Percentiles rank a stretch among this genome's conserved stretches.
These are phyloP conservation scores for Mallotus repandus DNA, from an alignment of 441 rosid genomes.

Conservation along the genomic window DNA sequence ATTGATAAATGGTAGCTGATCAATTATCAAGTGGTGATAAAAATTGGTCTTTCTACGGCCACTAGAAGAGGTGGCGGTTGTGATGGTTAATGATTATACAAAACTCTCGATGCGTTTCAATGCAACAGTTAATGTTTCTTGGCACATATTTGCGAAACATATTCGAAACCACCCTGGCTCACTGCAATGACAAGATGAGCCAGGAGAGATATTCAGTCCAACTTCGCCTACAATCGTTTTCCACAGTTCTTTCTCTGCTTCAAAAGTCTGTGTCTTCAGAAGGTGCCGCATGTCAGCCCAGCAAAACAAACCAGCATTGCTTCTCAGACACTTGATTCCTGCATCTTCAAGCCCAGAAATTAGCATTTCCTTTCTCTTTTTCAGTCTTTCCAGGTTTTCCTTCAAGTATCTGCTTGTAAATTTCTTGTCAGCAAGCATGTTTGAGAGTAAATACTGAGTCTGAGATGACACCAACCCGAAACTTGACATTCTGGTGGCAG, in stretches of 20 bases:
- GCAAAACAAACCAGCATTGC: slow-evolving; percentile 85
- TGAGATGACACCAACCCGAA: slow-evolving; percentile 92
- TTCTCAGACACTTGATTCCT: slow-evolving; percentile 57
- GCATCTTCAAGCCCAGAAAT: slow-evolving; percentile 63
- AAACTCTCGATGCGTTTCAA: slow-evolving; percentile 58
- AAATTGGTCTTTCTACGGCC: not conserved
- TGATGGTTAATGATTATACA: slow-evolving; percentile 22
- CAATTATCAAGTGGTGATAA: slow-evolving; percentile 15
- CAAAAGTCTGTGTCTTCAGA: slow-evolving; percentile 53
- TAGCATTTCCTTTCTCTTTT: slow-evolving; percentile 48
- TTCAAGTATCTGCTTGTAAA: slow-evolving; percentile 55
- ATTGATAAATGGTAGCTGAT: slow-evolving; percentile 28
- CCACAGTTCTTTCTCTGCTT: slow-evolving; percentile 87
- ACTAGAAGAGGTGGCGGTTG: not conserved
- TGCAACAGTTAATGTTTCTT: slow-evolving; percentile 61
- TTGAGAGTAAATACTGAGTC: slow-evolving; percentile 72
- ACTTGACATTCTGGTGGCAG: slow-evolving; percentile 97
- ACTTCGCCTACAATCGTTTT: slow-evolving; percentile 64
- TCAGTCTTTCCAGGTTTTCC: slow-evolving; percentile 63
- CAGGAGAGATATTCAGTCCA: slow-evolving; percentile 74
- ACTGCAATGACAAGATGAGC: slow-evolving; percentile 81
- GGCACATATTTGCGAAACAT: slow-evolving; percentile 92
- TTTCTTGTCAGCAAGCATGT: slow-evolving; percentile 64
- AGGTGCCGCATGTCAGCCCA: slow-evolving; percentile 94
- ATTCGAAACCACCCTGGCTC: slow-evolving; percentile 95